Evolutionary conservation across 2,329 filamentous ascomycete genomes (phyloP), one percentile per base, ranked within the genome.

Genomic region (Colletotrichum lupini): DNA sequence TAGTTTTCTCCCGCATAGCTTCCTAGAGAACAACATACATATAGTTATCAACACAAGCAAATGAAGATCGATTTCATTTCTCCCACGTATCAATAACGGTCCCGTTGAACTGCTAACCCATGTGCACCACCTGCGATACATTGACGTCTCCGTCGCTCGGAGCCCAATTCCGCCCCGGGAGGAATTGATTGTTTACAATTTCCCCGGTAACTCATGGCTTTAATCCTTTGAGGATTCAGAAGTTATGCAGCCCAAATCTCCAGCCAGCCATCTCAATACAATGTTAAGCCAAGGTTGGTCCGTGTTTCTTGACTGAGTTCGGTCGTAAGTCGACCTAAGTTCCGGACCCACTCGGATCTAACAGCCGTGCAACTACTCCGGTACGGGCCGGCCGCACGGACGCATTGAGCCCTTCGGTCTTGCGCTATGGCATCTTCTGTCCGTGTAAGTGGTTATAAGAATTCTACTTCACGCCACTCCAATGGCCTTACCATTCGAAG

Each of bases 331-430:
- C 32, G 19, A 5, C 55, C 2, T 67, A 70, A 70, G 30, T 32
- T 70, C 62, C 68, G 62, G 55, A 55, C 62, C 68, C 62, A 59
- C 53, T 67, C 62, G 68, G 62, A 60, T 67, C 37, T 59, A 55
- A 32, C 19, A 11, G 1, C 61, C n/a, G 26, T 37, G 26, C 26
- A 7, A 26, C 37, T 19, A 63, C 22, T 22, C 22, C 35, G 52
- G 59, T 19, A n/a, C 14, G 7, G 19, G 42, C 42, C 30, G 9
- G 46, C 28, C 28, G 12, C 26, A 35, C 19, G 11, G 26, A n/a
- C 26, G 12, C 7, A 22, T 3, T n/a, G 42, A n/a, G 42, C 42
- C 19, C 19, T 9, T 49, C 42, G 42, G 42, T 22, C 19, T 49
- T 49, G 42, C 42, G 16, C 42, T 49, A 9, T 49, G 19, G 42